Base-by-base conservation (phyloP, 2,329 filamentous ascomycete species). In the Macrophomina tecta region DNA sequence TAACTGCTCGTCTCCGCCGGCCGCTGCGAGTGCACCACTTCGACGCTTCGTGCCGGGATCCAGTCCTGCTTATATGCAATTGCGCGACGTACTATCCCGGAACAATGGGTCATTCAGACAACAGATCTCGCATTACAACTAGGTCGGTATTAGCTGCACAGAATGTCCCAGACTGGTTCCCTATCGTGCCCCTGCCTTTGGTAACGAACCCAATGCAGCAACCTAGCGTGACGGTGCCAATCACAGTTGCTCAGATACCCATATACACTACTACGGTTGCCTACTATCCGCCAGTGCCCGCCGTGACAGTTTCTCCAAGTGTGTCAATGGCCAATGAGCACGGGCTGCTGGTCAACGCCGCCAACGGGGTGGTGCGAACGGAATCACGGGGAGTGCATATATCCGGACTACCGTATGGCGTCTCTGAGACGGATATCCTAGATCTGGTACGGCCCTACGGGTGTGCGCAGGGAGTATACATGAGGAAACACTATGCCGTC, bases 331-430 rank as follows among this genome's bases (percentile, higher is more conserved):
- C 72, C 32, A 78, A 69, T 66, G 70, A 71, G 16, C 73, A 69
- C 34, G 76, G 77, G 2, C 72, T 79, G 52, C 75, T 76, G 11
- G 76, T 80, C 34, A 80, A 79, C 53, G 68, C 77, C n/a, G 70
- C 69, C n/a, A 69, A 73, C n/a, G 77, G 77, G 7, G 75, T 73
- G 16, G 70, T 77, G 23, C 68, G 76, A 34, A 79, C 77, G 6
- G 77, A 80, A 67, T 72, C 74, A 30, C 76, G 77, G 7, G 77
- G 77, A 7, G 75, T 80, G 36, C 78, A 78, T 68, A 75, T 80
- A 38, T 72, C 71, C 28, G 73, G 74, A 18, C 67, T 79, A 12
- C 75, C 68, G 55, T 77, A 74, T 66, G 72, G 70, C 8, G 71
- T 70, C 48, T 70, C 70, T 7, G 68, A 70, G 23, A 70, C 66